Base-by-base conservation (phyloP, 75 land plant genomes). In the Selaginella tamariscina region DNA sequence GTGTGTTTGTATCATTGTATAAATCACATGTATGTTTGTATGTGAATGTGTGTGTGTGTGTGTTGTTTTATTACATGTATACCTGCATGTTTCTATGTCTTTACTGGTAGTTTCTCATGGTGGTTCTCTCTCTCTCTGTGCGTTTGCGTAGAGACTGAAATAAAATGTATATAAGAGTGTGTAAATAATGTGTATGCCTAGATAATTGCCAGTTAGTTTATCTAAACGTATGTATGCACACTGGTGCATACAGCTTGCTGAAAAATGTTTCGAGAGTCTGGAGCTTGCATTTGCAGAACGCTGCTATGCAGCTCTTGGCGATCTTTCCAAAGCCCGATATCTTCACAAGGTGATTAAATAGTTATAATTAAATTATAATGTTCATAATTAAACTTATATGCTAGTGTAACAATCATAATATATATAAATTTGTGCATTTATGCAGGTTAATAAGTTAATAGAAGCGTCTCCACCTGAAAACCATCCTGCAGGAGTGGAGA, bases 251-350 rank as follows among this genome's bases (percentile, higher is more conserved):
- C 67, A 77, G 79, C 79, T 77, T 62, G 71, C 71, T 20, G 75
- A 72, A 24, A 69, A 56, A 26, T 63, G 67, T 18, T 69, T 77
- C 0, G 32, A 72, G 22, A 54, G 68, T 27, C 60, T 24, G 75
- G 76, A 77, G 71, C 63, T 72, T 15, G 26, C 29, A 24, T 28
- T 56, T 49, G 79, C 79, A 0, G 76, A 77, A 54, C 56, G 60
- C 0, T 77, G 77, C 31, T 77, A 72, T 69, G 79, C 71, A 31
- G 70, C 55, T 32, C 76, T 68, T 49, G 79, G 79, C 33, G 79
- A 77, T 68, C 67, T 77, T 30, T 75, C 71, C 28, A 75, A 74
- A 28, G 64, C 76, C 64, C 71, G 70, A 8, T 77, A 66, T 24
- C 69, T 77, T 44, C 75, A 73, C 33, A 77, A 77, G 79, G 79